A percentile compares a stretch with the other conserved stretches of the same genome.
Conservation (phyloP, 768 basidiomycete genomes). For the Serendipita sp. region DNA sequence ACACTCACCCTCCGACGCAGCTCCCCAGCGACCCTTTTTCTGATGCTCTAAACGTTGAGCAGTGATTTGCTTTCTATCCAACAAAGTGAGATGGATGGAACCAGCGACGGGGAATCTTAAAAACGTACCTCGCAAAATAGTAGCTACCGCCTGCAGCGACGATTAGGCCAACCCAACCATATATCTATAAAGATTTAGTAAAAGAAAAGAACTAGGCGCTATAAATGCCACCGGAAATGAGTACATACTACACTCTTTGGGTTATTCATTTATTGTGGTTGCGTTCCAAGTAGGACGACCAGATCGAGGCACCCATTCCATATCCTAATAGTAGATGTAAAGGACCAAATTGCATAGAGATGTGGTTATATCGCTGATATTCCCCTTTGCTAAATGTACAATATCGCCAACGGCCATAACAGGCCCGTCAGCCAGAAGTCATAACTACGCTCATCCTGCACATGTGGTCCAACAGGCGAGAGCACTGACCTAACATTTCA, state of each 20-base stretch:
- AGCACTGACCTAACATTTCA: background rate
- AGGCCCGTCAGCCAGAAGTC: background rate
- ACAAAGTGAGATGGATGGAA: too few species aligned
- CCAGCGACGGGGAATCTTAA: too few species aligned
- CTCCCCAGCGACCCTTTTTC: too few species aligned
- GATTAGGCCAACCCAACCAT: background rate
- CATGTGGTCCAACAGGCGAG: background rate
- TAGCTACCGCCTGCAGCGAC: background rate
- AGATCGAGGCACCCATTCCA: too few species aligned
- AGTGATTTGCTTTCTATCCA: too few species aligned
- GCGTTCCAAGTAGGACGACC: background rate
- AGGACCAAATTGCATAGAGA: background rate
- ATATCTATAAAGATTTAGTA: background rate
- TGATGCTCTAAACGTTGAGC: too few species aligned
- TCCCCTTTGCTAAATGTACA: too few species aligned
- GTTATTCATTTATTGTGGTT: background rate
- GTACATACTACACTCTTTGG: background rate
- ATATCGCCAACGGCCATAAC: too few species aligned
- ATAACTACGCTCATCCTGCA: background rate
- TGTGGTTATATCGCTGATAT: background rate
- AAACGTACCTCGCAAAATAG: background rate
- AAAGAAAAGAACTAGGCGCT: background rate
- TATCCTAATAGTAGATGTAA: too few species aligned
- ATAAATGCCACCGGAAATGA: background rate
- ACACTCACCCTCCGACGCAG: too few species aligned